Conservation (phyloP, 352 stramenopile species). For the Phytopythium chamaehyphon region DNA sequence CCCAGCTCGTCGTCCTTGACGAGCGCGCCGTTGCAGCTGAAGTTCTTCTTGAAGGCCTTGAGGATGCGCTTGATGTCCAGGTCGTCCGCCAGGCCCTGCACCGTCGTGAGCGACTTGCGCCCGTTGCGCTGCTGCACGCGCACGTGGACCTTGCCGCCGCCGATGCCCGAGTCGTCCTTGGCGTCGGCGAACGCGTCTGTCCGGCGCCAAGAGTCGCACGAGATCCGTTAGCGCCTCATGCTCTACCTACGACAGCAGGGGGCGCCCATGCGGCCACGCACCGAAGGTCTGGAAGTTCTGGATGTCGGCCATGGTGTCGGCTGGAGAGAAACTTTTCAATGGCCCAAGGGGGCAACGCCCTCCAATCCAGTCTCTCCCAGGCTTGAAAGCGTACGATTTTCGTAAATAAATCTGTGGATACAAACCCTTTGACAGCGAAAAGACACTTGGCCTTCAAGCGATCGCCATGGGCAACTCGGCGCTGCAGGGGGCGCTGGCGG, state of each 20-base stretch:
- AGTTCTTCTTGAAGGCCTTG: conserved; percentile 99
- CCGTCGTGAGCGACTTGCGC: conserved; percentile 99
- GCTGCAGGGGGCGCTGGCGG: conserved; percentile 42
- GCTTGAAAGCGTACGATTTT: not conserved
- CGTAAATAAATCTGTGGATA: too few species aligned
- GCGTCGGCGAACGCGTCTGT: conserved; percentile 85
- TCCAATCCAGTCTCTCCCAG: not conserved
- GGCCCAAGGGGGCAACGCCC: conserved; percentile 11
- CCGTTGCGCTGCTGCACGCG: conserved; percentile 99
- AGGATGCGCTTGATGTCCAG: conserved; percentile 99
- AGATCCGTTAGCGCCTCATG: conserved; percentile 3
- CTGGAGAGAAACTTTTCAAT: conserved; percentile 31
- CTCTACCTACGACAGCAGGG: not conserved
- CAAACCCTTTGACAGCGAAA: too few species aligned
- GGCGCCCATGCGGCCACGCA: conserved; percentile 26
- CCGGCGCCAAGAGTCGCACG: conserved; percentile 7
- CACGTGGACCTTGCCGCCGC: conserved; percentile 94
- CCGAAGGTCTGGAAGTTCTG: conserved; percentile 89
- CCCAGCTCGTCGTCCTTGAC: conserved; percentile 97
- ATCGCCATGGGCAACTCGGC: conserved; percentile 55
- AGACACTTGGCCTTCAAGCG: not conserved
- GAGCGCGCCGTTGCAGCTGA: conserved; percentile 99
- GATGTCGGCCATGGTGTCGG: conserved; percentile 65
- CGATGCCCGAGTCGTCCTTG: conserved; percentile 84
- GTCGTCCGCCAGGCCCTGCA: conserved; percentile 97